Conservation (phyloP, 768 basidiomycete genomes). For the Guyanaporus albipodus region DNA sequence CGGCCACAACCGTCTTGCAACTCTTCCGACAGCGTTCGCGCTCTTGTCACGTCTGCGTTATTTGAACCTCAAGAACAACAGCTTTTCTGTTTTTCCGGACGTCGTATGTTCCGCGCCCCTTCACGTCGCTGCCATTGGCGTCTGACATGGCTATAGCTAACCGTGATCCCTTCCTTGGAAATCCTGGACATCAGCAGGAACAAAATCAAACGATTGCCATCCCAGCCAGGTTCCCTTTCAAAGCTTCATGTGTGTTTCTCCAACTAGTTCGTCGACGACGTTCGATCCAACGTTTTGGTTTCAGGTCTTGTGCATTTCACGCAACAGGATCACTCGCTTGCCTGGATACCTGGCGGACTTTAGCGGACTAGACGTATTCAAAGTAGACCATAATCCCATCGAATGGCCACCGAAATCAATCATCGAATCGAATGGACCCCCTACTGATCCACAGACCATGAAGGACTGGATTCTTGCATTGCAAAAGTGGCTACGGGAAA, state of each 20-base stretch:
- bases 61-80: slow-evolving; percentile 83
- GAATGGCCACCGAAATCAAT: slow-evolving; percentile 82
- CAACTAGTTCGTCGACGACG: not conserved
- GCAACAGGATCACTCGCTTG: slow-evolving; percentile 77
- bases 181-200: slow-evolving; percentile 94
- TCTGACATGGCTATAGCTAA: slow-evolving; percentile 51
- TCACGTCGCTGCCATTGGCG: not conserved
- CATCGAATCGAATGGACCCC: slow-evolving; percentile 41
- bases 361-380: slow-evolving; percentile 67
- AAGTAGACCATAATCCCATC: slow-evolving; percentile 87
- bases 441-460: slow-evolving; percentile 48
- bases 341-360: slow-evolving; percentile 80
- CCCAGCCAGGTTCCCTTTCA: slow-evolving; percentile 71
- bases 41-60: slow-evolving; percentile 74
- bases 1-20: slow-evolving; percentile 76
- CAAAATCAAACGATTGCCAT: slow-evolving; percentile 76
- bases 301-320: slow-evolving; percentile 82
- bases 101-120: slow-evolving; percentile 55
- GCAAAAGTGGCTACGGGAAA: slow-evolving; percentile 71
- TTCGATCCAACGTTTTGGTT: slow-evolving; percentile 2
- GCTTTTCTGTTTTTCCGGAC: slow-evolving; percentile 76
- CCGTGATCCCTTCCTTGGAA: slow-evolving; percentile 81
- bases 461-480: slow-evolving; percentile 69
- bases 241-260: slow-evolving; percentile 60
- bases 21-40: slow-evolving; percentile 71